Evolutionary conservation across 331 rosid genomes (phyloP).

Genomic region (Acacia concinna): DNA sequence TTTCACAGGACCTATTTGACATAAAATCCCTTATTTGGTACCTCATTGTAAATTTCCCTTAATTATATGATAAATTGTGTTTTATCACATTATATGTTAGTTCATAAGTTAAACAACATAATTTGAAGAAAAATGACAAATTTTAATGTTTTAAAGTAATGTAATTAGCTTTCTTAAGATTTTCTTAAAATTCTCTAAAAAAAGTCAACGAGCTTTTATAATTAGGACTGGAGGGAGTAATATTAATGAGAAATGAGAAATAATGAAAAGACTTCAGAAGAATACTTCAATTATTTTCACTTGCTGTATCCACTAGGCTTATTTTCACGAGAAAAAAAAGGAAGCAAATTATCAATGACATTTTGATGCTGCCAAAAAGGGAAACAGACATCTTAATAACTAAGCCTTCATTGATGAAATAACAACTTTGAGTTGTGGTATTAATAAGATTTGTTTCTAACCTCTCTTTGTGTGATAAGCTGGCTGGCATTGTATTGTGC

Average conservation of each 20-base stretch:
- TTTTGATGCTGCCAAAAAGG: background rate
- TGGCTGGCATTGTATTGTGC: conserved; percentile 96
- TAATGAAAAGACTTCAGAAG: background rate
- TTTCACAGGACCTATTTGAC: no score
- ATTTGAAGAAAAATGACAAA: no score
- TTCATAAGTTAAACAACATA: no score
- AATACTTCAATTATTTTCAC: background rate
- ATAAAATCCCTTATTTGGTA: no score
- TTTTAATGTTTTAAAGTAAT: no score
- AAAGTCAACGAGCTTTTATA: no score
- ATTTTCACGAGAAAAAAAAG: background rate
- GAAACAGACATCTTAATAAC: background rate
- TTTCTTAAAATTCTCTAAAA: no score
- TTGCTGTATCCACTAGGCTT: conserved; percentile 2
- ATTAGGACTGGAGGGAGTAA: no score
- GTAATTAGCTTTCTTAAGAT: no score
- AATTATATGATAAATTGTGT: no score
- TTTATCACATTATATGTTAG: no score
- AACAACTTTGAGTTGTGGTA: background rate
- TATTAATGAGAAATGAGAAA: background rate
- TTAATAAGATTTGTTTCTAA: conserved; percentile 28
- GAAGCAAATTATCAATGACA: conserved; percentile 4
- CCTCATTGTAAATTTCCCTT: no score
- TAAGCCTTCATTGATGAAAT: background rate
- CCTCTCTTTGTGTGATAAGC: conserved; percentile 96